Base-by-base conservation (phyloP, 2,329 filamentous ascomycete genomes). In the Hymenoscyphus fructigenus region DNA sequence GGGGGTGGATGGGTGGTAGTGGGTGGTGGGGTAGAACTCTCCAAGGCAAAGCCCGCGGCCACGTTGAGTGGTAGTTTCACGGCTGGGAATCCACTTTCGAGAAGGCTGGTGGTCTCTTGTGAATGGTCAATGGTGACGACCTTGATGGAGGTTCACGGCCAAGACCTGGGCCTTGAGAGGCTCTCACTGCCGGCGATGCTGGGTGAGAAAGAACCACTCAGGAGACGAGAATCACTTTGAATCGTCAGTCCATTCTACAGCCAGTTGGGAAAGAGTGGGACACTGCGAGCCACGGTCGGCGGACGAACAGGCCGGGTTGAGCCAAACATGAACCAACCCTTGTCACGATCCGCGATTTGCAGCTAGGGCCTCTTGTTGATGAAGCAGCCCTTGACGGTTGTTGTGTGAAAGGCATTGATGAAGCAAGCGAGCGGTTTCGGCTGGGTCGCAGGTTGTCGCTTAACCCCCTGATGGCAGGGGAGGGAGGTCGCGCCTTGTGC, bases 361-460 rank as follows among this genome's bases (percentile, higher is more conserved):
- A 53, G 23, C 47, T 53, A 26, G 47, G 47, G 5, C 20, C 53
- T 36, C 23, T 60, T 36, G n/a, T 26, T 47, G 50, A n/a, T 56
- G 63, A 60, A 47, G 63, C 63, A 65, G 62, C 62, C 57, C 67
- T 62, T 53, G 63, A 65, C 70, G 67, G 56, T 63, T 59, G 47
- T 66, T 68, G 70, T 72, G 57, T 67, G 68, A 73, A 63, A 71
- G 64, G 63, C 61, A 67, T 68, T 66, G 71, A 67, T 68, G 68
- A 71, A 65, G 68, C 67, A 70, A 61, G 65, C 61, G 68, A 55
- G 64, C 65, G 66, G 73, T 75, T 75, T 74, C 73, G 73, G 64
- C 63, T 65, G 66, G 67, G 73, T 74, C 70, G 69, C 72, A 73
- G 68, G 67, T 53, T 20, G 61, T 75, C 73, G 73, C 73, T 73